Conservation (phyloP, 371 early-diverging fungal species). For the Mucor sp. region DNA sequence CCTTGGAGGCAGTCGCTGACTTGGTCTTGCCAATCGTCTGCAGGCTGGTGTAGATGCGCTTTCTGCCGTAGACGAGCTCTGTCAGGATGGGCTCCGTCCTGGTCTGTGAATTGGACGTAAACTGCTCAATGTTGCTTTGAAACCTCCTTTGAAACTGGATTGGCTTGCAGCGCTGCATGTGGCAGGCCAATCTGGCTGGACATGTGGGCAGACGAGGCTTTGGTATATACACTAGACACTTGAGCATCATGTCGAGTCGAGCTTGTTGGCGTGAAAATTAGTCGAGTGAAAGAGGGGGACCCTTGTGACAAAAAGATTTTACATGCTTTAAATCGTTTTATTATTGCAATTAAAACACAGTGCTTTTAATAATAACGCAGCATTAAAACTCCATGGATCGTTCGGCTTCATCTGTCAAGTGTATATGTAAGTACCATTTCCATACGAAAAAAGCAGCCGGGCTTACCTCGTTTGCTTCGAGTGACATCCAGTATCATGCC, state of each 20-base stretch:
- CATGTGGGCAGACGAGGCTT: background rate
- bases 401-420: constrained; percentile 14
- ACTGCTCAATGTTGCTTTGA: background rate
- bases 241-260: background rate
- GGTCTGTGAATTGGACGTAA: constrained; percentile 1
- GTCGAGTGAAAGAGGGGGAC: background rate
- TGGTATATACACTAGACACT: background rate
- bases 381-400: constrained; percentile 23
- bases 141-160: background rate
- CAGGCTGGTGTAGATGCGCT: constrained; percentile 56
- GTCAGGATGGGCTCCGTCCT: constrained; percentile 34
- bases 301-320: constrained; percentile 1
- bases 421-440: background rate
- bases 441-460: background rate
- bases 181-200: background rate
- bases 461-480: constrained; percentile 47
- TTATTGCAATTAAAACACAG: background rate
- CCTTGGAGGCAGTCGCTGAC: constrained; percentile 43
- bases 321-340: background rate
- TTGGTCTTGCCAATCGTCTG: constrained; percentile 48
- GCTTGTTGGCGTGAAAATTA: background rate
- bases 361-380: background rate
- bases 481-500: constrained; percentile 45
- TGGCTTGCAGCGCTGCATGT: background rate
- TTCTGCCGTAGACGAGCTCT: constrained; percentile 58